Base-by-base conservation (phyloP, 2,329 filamentous ascomycete genomes). In the Gaeumannomyces sp. region DNA sequence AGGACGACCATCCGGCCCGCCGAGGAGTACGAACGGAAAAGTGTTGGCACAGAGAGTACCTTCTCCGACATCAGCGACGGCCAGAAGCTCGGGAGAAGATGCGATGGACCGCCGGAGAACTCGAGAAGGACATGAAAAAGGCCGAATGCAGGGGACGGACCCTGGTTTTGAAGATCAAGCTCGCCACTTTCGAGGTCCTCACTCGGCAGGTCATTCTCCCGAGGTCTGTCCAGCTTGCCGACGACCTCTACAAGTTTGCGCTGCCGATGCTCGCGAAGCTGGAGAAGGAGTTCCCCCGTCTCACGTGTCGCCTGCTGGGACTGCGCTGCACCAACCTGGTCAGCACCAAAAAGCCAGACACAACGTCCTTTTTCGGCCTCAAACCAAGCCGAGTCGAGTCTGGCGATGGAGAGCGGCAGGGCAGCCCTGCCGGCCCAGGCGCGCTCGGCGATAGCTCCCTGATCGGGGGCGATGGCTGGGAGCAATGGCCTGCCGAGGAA, bases 141-240 rank as follows among this genome's bases (percentile, higher is more conserved):
- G 92, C 91, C 1, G 85, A 91, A 68, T 92, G 91, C 76, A 97
- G 94, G 75, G 94, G 94, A 0, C 86, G 92, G n/a, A 98, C 94
- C 0, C 78, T 99, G 1, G 92, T 92, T 28, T 79, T 99, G 50
- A 99, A 99, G 75, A 84, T 97, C 68, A 99, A 99, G 74, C 79
- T 98, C 10, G 92, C 97, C 74, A 97, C 93, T 0, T 99, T 94
- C 71, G 93, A 98, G 75, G 91, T 97, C 27, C 84, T 92, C 63
- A 96, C 93, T 0, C 83, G 95, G 38, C 95, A 99, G 73, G 84
- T 86, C 7, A 85, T 90, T 4, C 84, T 89, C 2, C 89, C 91
- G 0, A 90, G 88, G 68, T 87, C 93, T 0, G 82, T 97, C 1
- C 83, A 78, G 61, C 79, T 83, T 7, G 89, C 92, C 0, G 89